Evolutionary conservation across 2,329 filamentous ascomycete species (phyloP), one percentile per base, ranked within the genome.

Genomic region (Venturia oleaginea): DNA sequence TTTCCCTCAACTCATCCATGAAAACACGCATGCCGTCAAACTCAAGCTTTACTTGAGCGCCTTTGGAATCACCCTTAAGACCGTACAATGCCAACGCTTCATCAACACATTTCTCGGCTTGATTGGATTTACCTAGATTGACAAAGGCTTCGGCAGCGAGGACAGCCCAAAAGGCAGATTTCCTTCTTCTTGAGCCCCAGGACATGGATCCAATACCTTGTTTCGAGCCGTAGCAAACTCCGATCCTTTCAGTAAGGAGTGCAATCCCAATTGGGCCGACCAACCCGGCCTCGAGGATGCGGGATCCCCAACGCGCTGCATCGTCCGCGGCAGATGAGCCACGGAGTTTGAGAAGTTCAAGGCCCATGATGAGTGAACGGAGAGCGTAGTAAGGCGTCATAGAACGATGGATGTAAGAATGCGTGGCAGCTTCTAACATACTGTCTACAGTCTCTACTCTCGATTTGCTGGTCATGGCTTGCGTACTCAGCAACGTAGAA

Each of bases 351-450:
- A 97, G 80, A 0, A 99, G 84, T 74, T 99, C 95, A 32, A 94
- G 80, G 0, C 87, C 85, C 0, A 97, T 78, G 0, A 88, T 78
- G 10, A 96, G 80, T 67, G 87, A 90, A 13, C 95, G 88, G 19
- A 95, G 77, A 0, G 92, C 90, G 63, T 91, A 89, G 71, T 92
- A 93, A 0, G 90, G 85, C 32, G 88, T 85, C 59, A 84, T 87
- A 71, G 91, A 96, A 59, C 93, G 85, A 19, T 91, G 93, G 61
- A 91, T 85, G 74, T 97, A 99, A 0, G 92, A 96, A 76, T 99
- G 97, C 65, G 88, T 88, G 0, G 93, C 91, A 3, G 90, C 89
- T 71, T 97, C 93, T 15, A 99, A 83, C 83, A 94, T 90, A 69
- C 90, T 85, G 70, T 95, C 91, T 46, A 97, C 83, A 5, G 85